Percentiles rank a stretch among this genome's conserved stretches.
These are phyloP conservation scores for Fusarium gaditjirri DNA, from an alignment of 2,329 filamentous ascomycete genomes.

Conservation along the genomic window DNA sequence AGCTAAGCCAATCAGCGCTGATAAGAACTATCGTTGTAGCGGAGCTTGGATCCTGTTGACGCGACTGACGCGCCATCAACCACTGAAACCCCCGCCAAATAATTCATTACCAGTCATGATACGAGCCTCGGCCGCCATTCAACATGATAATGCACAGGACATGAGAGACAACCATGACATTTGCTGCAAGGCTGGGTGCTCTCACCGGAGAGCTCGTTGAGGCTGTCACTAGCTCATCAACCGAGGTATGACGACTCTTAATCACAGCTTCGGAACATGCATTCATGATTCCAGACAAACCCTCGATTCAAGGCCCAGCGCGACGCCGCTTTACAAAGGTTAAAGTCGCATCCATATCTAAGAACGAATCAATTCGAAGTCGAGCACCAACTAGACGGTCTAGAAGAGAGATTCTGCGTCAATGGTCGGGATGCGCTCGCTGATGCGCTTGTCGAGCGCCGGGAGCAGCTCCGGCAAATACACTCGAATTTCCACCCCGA, in stretches of 20 bases:
- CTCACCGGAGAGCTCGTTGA: constrained; percentile 78
- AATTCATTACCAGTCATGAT: constrained; percentile 27
- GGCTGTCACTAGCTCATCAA: constrained; percentile 65
- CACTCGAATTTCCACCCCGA: constrained; percentile 79
- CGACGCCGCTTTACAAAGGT: constrained; percentile 61
- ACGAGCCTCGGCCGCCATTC: background rate
- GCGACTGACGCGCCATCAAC: constrained; percentile 41
- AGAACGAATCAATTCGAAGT: constrained; percentile 83
- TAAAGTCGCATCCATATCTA: constrained; percentile 67
- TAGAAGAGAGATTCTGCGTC: constrained; percentile 88
- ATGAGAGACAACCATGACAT: constrained; percentile 68
- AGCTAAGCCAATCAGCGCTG: constrained; percentile 32
- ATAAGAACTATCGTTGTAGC: constrained; percentile 5
- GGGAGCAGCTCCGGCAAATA: constrained; percentile 67
- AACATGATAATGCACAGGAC: constrained; percentile 16
- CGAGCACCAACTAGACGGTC: constrained; percentile 69
- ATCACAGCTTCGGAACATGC: background rate
- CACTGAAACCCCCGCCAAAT: constrained; percentile 31
- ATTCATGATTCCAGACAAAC: constrained; percentile 41
- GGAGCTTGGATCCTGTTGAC: constrained; percentile 34
- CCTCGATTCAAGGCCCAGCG: constrained; percentile 56
- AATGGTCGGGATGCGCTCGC: constrained; percentile 83
- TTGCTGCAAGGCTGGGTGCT: constrained; percentile 70
- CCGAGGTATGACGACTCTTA: constrained; percentile 55
- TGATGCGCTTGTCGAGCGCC: constrained; percentile 70